A percentile compares a stretch with the other conserved stretches of the same genome.
Conservation (phyloP, 2,329 filamentous ascomycete species). For the Cyclaneusma minus region DNA sequence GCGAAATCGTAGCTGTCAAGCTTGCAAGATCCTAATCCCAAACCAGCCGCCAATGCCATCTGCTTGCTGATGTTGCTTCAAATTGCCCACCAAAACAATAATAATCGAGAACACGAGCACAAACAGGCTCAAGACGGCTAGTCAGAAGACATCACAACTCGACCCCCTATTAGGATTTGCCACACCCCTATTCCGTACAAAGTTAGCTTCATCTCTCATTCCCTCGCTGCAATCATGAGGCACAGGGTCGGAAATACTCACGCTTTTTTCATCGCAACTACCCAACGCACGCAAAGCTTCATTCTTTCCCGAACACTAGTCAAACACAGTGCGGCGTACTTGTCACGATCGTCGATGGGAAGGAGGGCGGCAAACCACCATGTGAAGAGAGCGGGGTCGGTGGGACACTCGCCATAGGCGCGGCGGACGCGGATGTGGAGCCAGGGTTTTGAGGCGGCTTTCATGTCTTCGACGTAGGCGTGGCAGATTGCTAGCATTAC, state of each 20-base stretch:
- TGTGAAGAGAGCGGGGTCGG: slow-evolving; percentile 62
- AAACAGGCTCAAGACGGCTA: slow-evolving; percentile 10
- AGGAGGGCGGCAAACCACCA: slow-evolving; percentile 84
- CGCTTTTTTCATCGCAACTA: slow-evolving; percentile 31
- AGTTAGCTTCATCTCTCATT: too few species aligned
- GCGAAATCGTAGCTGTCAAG: too few species aligned
- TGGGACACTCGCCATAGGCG: slow-evolving; percentile 63
- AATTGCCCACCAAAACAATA: too few species aligned
- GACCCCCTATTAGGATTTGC: slow-evolving; percentile 6
- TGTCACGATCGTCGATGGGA: slow-evolving; percentile 62
- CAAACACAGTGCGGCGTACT: slow-evolving; percentile 59
- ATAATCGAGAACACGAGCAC: slow-evolving; percentile 7
- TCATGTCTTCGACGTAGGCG: slow-evolving; percentile 55
- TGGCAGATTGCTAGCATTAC: slow-evolving; percentile 50
- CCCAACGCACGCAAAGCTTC: slow-evolving; percentile 73
- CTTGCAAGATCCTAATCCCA: too few species aligned
- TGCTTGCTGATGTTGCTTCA: too few species aligned
- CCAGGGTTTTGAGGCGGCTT: slow-evolving; percentile 55
- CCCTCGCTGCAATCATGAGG: not conserved
- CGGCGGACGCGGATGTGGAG: slow-evolving; percentile 54
- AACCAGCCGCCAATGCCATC: too few species aligned
- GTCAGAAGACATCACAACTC: slow-evolving; percentile 13
- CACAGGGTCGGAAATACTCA: slow-evolving; percentile 6
- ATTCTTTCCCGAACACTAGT: slow-evolving; percentile 65
- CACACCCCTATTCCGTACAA: not conserved